A percentile compares a stretch with the other conserved stretches of the same genome.
phyloP scores from a whole-genome alignment of 345 rosid genomes.

The Moringa oleifera region DNA sequence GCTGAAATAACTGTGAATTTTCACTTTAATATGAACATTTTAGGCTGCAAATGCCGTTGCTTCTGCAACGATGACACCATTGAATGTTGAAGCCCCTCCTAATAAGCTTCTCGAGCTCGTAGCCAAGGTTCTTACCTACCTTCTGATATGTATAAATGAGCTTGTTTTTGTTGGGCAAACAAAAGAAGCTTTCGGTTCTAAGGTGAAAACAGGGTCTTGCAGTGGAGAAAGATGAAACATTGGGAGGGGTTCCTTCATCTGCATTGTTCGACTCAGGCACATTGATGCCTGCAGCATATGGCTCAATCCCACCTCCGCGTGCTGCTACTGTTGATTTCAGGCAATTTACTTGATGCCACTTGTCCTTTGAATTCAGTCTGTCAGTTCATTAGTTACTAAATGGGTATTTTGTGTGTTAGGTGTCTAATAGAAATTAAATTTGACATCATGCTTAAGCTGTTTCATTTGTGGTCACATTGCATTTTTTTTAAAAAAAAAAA shows the following conservation, averaged over 20 bases:
- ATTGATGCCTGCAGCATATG: conserved; percentile 36
- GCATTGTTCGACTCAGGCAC: conserved; percentile 31
- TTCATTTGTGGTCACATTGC: background rate
- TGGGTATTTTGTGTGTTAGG: background rate
- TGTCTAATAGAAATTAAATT: too few species aligned
- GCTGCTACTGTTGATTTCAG: conserved; percentile 61
- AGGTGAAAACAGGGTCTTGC: conserved; percentile 75
- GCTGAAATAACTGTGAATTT: too few species aligned
- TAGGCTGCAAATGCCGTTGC: conserved; percentile 82
- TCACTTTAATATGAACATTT: too few species aligned
- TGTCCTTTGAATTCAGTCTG: background rate
- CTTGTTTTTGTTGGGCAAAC: background rate
- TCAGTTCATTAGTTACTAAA: background rate
- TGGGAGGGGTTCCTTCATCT: conserved; percentile 48
- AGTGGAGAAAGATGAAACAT: conserved; percentile 60
- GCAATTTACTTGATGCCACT: conserved; percentile 18
- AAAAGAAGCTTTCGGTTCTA: conserved; percentile 22
- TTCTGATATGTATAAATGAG: background rate
- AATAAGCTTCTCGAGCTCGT: conserved; percentile 75
- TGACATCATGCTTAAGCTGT: too few species aligned
- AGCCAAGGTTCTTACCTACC: conserved; percentile 49
- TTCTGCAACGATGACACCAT: conserved; percentile 74
- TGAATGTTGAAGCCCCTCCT: conserved; percentile 57
- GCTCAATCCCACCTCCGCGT: conserved; percentile 43
- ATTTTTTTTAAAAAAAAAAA: too few species aligned